Base-by-base conservation (phyloP, 495 filamentous ascomycete species). In the Penicillium maclennaniae region DNA sequence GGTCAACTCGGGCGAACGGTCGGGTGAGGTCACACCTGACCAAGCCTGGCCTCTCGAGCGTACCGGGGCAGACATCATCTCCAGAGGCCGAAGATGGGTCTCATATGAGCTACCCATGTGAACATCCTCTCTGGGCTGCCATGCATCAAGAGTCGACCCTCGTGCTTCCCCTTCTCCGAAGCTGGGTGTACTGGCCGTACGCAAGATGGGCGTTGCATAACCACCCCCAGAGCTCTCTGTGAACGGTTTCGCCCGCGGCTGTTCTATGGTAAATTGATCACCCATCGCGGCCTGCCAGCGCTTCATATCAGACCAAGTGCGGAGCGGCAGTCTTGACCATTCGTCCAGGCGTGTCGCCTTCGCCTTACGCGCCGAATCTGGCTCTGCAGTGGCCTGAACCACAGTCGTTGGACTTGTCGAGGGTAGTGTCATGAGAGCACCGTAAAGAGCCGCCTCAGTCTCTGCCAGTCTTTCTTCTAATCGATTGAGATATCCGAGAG, bases 401-500 rank as follows among this genome's bases (percentile, higher is more conserved):
- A 60, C 6, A 9, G 25, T 45, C 17, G 44, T n/a, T 40, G 59
- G 55, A 8, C 48, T 34, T 39, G 58, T 51, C 21, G 55, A 45
- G 8, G 54, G 61, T 10, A 68, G 54, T 12, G 63, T 62, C 31
- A 48, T 49, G 4, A 68, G 48, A 20, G 63, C 63, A 19, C 63
- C 54, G 23, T 66, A 68, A 8, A 68, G 48, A 9, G 66, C 63
- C 10, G 59, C 25, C 37, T 68, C 66, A 14, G 66, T 68, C 19
- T 67, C 66, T 20, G 49, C 38, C n/a, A 68, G 53, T 43, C 66
- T 43, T 27, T 65, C 56, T 47, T 68, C 66, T n/a, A 68, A 52
- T 51, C 62, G 66, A 16, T 60, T 67, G 9, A 68, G 46, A 42
- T 68, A 67, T 17, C 63, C 66, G 6, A 65, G 48, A 3, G 66